Base-by-base conservation (phyloP, 768 basidiomycete species). In the Hortiboletus campestris region DNA sequence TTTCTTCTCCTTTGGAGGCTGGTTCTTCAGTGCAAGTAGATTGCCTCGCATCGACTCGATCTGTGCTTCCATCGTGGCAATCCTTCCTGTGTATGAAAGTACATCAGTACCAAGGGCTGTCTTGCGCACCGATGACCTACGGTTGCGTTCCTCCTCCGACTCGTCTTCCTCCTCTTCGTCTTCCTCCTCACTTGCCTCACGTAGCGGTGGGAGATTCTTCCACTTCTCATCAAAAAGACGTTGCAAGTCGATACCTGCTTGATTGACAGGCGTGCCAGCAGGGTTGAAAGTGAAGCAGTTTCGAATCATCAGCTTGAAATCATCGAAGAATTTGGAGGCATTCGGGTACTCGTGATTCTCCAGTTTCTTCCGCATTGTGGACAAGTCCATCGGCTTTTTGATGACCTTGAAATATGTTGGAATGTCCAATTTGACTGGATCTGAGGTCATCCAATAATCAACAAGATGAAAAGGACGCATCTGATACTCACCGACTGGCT, bases 241-340 rank as follows among this genome's bases (percentile, higher is more conserved):
- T 69, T 94, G 84, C n/a, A 98, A 75, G 46, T 92, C 85, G 44
- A 84, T 80, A 8, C 94, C 97, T 19, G 93, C 89, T 48, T 85
- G 81, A 65, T 94, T 88, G 53, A 98, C 96, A 31, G 84, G 83
- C 9, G 93, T 91, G 32, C 89, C 89, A 22, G 84, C 78, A 8
- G 94, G 94, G 63, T 99, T 98, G 79, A 95, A 99, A 2, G 80
- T 74, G 70, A 89, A 88, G 69, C 95, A 98, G 70, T 99, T 99
- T 46, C 86, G 82, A 65, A 98, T 88, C 89, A 98, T 94, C 58
- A 96, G 77, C 72, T 88, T 90, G 77, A 98, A 90, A 73, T 99
- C 97, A 31, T 86, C 84, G 60, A 88, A 86, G 69, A 98, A 94
- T 67, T 87, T 85, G 46, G 83, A 76, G 2, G 91, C 87, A n/a